Base-by-base conservation (phyloP, 2,329 filamentous ascomycete species). In the Elsinoe batatas region DNA sequence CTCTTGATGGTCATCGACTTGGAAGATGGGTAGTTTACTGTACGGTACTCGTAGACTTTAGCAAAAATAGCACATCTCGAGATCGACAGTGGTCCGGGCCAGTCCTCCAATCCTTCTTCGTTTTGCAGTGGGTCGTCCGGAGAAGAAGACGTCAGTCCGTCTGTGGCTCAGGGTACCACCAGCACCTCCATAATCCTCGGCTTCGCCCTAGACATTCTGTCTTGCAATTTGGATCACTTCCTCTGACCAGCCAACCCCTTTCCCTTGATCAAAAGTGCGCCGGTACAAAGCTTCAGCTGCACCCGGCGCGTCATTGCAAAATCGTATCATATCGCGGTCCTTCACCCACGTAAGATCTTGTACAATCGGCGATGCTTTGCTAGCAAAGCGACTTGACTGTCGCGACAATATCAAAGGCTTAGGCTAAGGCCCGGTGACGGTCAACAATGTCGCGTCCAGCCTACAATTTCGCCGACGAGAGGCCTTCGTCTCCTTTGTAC, bases 401-500 rank as follows among this genome's bases (percentile, higher is more conserved):
- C 47, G 47, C 47, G 18, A n/a, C 15, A 36, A 8, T 11, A 26
- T 15, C 32, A 20, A 38, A 18, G 33, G 32, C 20, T 11, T 18
- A 10, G 12, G 30, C 15, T n/a, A 33, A 11, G 7, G 26, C 33
- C 6, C 17, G 10, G 20, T 33, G 18, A 20, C 44, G 17, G 33
- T 30, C 47, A 33, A 53, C 49, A 20, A 63, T 72, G 70, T 69
- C 69, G 60, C 68, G 68, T 42, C 70, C 70, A n/a, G 40, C 38
- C 7, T 72, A 66, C 58, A 67, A 69, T 60, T 72, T 71, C 61
- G 61, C 64, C 20, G 64, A 67, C 38, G 66, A 68, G 59, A 59
- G 66, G 47, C 60, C 65, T 36, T 63, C 65, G 60, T 71, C 69
- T 53, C 69, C 69, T 51, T 68, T 72, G 69, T 71, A 32, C 22